These are phyloP conservation scores for Linum tenue DNA, from an alignment of 345 rosid genomes.

Conservation along the genomic window DNA sequence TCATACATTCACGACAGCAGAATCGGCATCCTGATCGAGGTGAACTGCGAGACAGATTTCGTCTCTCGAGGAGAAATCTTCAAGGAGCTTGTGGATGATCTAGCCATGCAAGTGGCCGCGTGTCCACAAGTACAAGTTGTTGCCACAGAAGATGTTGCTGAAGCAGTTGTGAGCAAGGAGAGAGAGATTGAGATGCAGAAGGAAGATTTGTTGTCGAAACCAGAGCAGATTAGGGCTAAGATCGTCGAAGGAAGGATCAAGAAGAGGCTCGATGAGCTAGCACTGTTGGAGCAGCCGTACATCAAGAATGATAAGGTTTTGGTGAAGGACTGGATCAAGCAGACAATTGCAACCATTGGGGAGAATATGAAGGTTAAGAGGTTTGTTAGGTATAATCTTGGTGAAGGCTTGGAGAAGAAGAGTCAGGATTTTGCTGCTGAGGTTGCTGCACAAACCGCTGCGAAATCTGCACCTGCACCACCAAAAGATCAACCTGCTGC, in stretches of 20 bases:
- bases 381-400: constrained; percentile 75
- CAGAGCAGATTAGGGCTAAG: constrained; percentile 79
- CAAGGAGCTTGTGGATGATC: constrained; percentile 84
- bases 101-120: constrained; percentile 97
- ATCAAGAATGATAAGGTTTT: constrained; percentile 84
- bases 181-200: constrained; percentile 89
- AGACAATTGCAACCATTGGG: constrained; percentile 84
- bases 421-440: constrained; percentile 95
- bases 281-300: constrained; percentile 88
- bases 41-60: constrained; percentile 92
- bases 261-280: constrained; percentile 81
- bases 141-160: constrained; percentile 73
- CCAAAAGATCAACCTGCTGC: constrained; percentile 45
- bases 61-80: constrained; percentile 92
- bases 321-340: constrained; percentile 83
- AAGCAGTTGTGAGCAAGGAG: constrained; percentile 71
- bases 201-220: constrained; percentile 86
- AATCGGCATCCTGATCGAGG: constrained; percentile 87
- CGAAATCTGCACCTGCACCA: constrained; percentile 39
- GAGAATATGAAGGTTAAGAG: constrained; percentile 89
- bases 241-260: constrained; percentile 86
- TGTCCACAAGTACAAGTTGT: constrained; percentile 86
- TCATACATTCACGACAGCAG: constrained; percentile 92
- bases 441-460: constrained; percentile 87
- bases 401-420: constrained; percentile 89